phyloP scores from a whole-genome alignment of 2,329 filamentous ascomycete genomes.

The Pseudopithomyces maydicus region DNA sequence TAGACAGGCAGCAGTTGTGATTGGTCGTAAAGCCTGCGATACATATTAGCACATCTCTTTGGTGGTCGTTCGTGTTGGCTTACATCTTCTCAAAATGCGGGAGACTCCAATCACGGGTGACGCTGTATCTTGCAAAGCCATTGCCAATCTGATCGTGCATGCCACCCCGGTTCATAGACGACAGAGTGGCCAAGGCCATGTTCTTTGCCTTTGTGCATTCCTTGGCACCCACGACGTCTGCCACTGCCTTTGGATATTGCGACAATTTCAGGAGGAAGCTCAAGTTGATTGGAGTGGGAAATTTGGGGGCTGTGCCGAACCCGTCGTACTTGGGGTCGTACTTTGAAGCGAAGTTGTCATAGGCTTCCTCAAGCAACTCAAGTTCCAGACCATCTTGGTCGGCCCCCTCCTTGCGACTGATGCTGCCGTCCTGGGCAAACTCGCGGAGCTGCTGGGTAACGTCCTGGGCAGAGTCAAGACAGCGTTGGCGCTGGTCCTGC shows the following conservation, averaged over 20 bases:
- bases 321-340: conserved; percentile 81
- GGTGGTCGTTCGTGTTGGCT: conserved; percentile 3
- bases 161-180: conserved; percentile 74
- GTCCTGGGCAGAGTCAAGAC: conserved; percentile 80
- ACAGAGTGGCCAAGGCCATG: conserved; percentile 82
- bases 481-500: conserved; percentile 82
- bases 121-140: conserved; percentile 83
- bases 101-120: conserved; percentile 89
- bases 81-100: conserved; percentile 96
- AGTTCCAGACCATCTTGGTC: conserved; percentile 77
- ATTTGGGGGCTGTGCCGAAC: conserved; percentile 79
- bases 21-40: conserved; percentile 76
- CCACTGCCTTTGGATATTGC: conserved; percentile 72
- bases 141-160: conserved; percentile 78
- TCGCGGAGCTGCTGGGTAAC: conserved; percentile 80
- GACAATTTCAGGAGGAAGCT: conserved; percentile 78
- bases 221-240: conserved; percentile 83
- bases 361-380: conserved; percentile 89
- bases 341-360: conserved; percentile 71
- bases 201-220: conserved; percentile 75
- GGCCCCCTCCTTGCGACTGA: conserved; percentile 52
- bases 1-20: conserved; percentile 83
- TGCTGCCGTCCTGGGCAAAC: conserved; percentile 86
- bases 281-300: conserved; percentile 84
- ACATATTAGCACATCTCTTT: conserved; percentile 8